These are phyloP conservation scores for Tagetes erecta DNA, from an alignment of 129 eudicot species.

Conservation along the genomic window DNA sequence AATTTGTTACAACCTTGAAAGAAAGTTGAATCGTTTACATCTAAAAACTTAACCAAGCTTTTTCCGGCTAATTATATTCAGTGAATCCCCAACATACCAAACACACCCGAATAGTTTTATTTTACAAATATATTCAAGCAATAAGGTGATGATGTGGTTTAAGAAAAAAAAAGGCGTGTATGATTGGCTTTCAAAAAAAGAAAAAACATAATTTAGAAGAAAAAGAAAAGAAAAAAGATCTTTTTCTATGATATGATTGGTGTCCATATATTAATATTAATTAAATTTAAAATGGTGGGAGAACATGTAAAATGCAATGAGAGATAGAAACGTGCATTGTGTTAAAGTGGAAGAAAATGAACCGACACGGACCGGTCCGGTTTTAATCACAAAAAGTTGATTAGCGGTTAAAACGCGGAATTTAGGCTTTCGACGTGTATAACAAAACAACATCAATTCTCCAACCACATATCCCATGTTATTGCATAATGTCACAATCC, in stretches of 20 bases:
- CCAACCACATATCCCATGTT: conserved; percentile 33
- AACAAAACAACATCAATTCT: conserved; percentile 26
- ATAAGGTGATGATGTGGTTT: no score
- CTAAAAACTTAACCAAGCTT: no score
- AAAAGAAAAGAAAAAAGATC: conserved; percentile 19
- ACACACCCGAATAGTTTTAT: no score
- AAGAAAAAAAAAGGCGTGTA: background rate
- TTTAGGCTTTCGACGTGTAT: conserved; percentile 40
- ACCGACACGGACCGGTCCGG: conserved; percentile 34
- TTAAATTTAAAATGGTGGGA: conserved; percentile 8
- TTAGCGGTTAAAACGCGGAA: conserved; percentile 47
- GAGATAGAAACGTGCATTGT: conserved; percentile 29
- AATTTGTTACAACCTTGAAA: no score
- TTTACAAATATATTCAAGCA: no score
- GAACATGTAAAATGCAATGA: conserved; percentile 7
- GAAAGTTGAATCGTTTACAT: no score
- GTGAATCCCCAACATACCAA: no score
- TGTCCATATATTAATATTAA: background rate
- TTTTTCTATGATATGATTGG: conserved; percentile 34
- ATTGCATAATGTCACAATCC: conserved; percentile 36
- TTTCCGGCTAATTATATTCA: no score
- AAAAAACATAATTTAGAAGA: background rate
- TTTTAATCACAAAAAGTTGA: conserved; percentile 9
- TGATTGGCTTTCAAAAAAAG: no score
- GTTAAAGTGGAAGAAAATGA: conserved; percentile 29